Conservation (phyloP, 2,329 filamentous ascomycete species). For the Blumeriella jaapii region DNA sequence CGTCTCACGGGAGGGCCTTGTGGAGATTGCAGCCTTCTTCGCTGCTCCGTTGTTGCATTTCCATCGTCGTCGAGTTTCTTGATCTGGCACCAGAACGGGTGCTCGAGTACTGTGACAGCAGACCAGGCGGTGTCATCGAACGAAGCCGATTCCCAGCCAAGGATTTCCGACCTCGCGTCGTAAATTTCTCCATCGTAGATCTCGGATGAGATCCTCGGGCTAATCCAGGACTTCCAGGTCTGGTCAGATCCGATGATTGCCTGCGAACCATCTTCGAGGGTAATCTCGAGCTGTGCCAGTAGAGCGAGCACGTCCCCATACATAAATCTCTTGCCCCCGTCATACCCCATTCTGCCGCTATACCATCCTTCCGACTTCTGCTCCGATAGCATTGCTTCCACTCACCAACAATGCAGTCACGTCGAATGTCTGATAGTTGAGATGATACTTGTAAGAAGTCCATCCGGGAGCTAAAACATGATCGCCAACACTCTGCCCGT, state of each 20-base stretch:
- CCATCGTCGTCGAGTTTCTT: too few species aligned
- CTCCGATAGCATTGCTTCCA: conserved; percentile 31
- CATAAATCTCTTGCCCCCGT: conserved; percentile 24
- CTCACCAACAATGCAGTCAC: conserved; percentile 31
- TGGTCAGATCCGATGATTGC: conserved; percentile 26
- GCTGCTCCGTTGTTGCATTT: too few species aligned
- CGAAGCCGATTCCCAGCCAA: conserved; percentile 19
- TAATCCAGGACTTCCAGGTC: conserved; percentile 28
- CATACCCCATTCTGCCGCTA: conserved; percentile 29
- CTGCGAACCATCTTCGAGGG: conserved; percentile 9
- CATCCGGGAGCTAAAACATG: conserved; percentile 31
- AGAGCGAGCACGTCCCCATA: conserved; percentile 32
- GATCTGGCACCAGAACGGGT: too few species aligned
- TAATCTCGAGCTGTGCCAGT: conserved; percentile 30
- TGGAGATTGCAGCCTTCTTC: conserved; percentile 28
- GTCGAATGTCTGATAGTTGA: conserved; percentile 42
- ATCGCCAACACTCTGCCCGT: conserved; percentile 25
- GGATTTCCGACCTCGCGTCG: conserved; percentile 27
- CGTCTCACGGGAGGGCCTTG: conserved; percentile 35
- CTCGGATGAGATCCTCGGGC: conserved; percentile 16
- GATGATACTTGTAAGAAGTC: conserved; percentile 35
- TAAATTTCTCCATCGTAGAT: conserved; percentile 36
- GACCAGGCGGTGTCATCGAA: conserved; percentile 26
- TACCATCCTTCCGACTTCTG: conserved; percentile 41
- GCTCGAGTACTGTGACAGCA: conserved; percentile 15